Evolutionary conservation across 225 moss, liverwort and hornwort species (phyloP), one percentile per base, ranked within the genome.

Genomic region (Thuidium tamariscinum): DNA sequence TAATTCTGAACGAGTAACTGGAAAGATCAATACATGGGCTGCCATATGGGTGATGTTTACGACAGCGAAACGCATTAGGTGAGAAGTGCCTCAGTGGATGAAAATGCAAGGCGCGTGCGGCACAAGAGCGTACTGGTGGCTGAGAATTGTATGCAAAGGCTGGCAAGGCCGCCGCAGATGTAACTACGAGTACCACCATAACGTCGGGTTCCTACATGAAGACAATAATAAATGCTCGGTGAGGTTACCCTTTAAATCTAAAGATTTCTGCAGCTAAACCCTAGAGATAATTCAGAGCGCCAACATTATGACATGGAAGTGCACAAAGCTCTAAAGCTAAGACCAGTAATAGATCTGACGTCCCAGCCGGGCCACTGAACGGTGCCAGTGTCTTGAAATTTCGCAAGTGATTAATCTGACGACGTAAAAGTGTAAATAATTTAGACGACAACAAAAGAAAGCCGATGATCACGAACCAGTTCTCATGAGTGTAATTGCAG

Each of bases 151-250:
- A 63, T 82, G 84, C 82, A 86, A 81, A 85, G 72, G 57, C 89
- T 81, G 86, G 90, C 85, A 90, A 90, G 79, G 77, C 87, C 81
- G 87, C 89, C 80, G 88, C 85, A 90, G 85, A 68, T 85, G 91
- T 85, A 68, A 87, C 85, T 82, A 87, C 67, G 65, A 93, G 88
- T 77, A 86, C 70, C 59, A 77, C 84, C 93, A 93, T 93, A 78
- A 81, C 76, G 63, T 78, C 81, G 72, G 73, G n/a, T 86, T 63
- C 78, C 91, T 92, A 82, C 73, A 86, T 30, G 77, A 63, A 88
- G 42, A 87, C 54, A 83, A 63, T 54, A 79, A 49, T 57, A 70
- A 75, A 69, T 15, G 79, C 69, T 87, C 78, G 44, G 59, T 77
- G 30, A 48, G 41, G 23, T 55, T 65, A 82, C 42, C 52, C 62